Evolutionary conservation across 176 grass and related monocot genomes (phyloP), one percentile per base, ranked within the genome.

Genomic region (Lolium perenne): DNA sequence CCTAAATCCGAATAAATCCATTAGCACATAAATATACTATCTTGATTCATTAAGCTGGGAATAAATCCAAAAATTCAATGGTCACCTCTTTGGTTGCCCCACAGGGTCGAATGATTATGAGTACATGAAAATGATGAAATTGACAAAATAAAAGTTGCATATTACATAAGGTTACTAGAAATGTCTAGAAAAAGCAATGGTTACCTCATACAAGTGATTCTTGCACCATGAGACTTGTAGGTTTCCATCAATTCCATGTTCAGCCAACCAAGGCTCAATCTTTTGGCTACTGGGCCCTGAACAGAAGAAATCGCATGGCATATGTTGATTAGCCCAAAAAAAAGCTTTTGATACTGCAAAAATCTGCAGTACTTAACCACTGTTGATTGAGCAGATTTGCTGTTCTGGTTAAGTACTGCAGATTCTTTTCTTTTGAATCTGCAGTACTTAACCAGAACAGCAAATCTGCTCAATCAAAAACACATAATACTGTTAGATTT

Each of bases 201-300:
- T 79, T 69, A 98, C 95, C 95, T 90, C 88, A 92, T 91, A 83
- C 83, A 91, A 70, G 95, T 95, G 74, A 95, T 92, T 81, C 88
- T 92, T 90, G 95, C 90, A 79, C 91, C 76, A 91, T 98, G 95
- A 84, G 47, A 86, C 38, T 10, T 90, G 67, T 89, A 83, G 25
- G 38, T 87, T 88, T 94, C 82, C 47, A 66, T 25, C 14, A 84
- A 69, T 80, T 74, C 76, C 56, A 46, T 26, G 38, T 66, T 25
- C 22, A 84, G 80, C 10, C 11, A 51, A 84, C 85, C 57, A 78
- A 88, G 16, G 82, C 61, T 85, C 12, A 80, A 46, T 72, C 76
- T 88, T 93, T 82, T 83, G 29, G 67, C 68, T 43, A 80, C 64
- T 71, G 88, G 85, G 46, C 95, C 95, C 95, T 98, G 78, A 71